These are phyloP conservation scores for Cupressus sempervirens DNA, from an alignment of 75 land plant species.

Conservation along the genomic window DNA sequence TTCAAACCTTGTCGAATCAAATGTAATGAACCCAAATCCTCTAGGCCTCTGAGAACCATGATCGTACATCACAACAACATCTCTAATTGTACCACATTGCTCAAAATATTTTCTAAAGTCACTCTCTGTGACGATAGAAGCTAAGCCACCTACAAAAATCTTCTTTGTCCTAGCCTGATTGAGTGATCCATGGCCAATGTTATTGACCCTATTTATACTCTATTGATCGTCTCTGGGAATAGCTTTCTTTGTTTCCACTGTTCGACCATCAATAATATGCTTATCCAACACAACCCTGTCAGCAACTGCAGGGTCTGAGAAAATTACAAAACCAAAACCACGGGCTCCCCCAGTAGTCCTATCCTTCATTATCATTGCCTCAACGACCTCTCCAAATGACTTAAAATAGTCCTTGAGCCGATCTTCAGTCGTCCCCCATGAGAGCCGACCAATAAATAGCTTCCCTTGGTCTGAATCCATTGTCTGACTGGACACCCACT, in stretches of 20 bases:
- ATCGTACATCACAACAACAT: constrained; percentile 99
- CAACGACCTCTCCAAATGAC: constrained; percentile 78
- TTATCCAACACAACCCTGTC: too few relatives aligned
- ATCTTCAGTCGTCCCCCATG: constrained; percentile 95
- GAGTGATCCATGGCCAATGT: constrained; percentile 47
- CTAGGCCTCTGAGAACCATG: constrained; percentile 96
- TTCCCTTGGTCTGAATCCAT: constrained; percentile 89
- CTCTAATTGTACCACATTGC: constrained; percentile 92
- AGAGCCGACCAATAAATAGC: constrained; percentile 89
- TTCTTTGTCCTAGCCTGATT: too few relatives aligned
- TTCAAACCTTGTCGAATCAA: too few relatives aligned
- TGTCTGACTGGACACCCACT: background rate
- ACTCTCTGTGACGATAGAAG: constrained; percentile 88
- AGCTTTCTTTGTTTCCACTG: too few relatives aligned
- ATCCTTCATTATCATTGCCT: constrained; percentile 96
- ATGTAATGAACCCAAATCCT: too few relatives aligned
- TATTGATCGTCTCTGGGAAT: constrained; percentile 95
- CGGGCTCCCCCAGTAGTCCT: constrained; percentile 94
- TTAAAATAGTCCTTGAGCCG: constrained; percentile 82
- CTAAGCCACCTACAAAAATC: constrained; percentile 97
- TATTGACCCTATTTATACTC: constrained; percentile 47
- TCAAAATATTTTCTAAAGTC: constrained; percentile 94
- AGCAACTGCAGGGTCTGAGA: constrained; percentile 83
- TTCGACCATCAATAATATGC: too few relatives aligned
- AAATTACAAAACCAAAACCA: constrained; percentile 91